Conservation (phyloP, 1,139 yeast species). For the Hyphopichia fennica region DNA sequence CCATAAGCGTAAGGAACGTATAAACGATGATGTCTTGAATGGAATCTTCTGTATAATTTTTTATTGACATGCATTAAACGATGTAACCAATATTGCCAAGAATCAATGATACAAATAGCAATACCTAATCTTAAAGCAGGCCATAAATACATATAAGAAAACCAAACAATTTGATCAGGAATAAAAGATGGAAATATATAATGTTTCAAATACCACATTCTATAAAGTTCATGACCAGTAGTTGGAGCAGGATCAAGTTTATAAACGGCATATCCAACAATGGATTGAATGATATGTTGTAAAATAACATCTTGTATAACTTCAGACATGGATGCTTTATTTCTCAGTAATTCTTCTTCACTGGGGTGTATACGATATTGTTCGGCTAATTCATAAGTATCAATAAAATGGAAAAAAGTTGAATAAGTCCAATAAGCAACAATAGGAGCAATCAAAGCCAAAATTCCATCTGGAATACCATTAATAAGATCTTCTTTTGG, state of each 20-base stretch:
- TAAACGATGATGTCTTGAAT: constrained; percentile 89
- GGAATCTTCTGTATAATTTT: constrained; percentile 73
- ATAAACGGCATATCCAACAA: constrained; percentile 59
- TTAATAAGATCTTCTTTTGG: constrained; percentile 43
- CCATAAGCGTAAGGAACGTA: constrained; percentile 98
- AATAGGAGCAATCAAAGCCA: constrained; percentile 75
- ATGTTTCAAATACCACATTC: constrained; percentile 66
- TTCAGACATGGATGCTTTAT: constrained; percentile 66
- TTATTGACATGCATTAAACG: constrained; percentile 84
- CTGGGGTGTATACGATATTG: constrained; percentile 88
- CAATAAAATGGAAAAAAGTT: constrained; percentile 70
- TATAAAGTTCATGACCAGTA: constrained; percentile 72
- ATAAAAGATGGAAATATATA: constrained; percentile 32
- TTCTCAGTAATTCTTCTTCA: constrained; percentile 74
- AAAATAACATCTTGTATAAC: constrained; percentile 79
- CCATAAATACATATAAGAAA: constrained; percentile 58
- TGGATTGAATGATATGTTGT: constrained; percentile 82
- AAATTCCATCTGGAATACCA: constrained; percentile 69
- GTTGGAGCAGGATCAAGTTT: constrained; percentile 60
- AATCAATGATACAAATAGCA: constrained; percentile 78
- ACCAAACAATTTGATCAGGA: constrained; percentile 47
- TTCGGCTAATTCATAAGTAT: constrained; percentile 72
- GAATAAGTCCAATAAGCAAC: constrained; percentile 83
- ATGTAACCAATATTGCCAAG: constrained; percentile 95
- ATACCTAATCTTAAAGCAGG: constrained; percentile 54